phyloP scores from a whole-genome alignment of 345 rosid genomes.

The Gossypium sturtianum region DNA sequence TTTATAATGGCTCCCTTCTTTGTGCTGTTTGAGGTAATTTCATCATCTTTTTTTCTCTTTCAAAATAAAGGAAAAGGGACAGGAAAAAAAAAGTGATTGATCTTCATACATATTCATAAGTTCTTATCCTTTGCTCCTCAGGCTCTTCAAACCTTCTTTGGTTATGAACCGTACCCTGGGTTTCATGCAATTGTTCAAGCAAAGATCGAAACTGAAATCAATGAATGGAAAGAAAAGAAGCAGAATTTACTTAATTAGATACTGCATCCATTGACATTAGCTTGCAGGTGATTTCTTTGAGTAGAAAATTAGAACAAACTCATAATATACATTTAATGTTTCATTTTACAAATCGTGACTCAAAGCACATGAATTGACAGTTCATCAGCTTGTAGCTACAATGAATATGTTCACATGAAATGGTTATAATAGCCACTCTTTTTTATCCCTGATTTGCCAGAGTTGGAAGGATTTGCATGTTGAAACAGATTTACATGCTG shows the following conservation, averaged over 20 bases:
- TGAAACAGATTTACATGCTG: not conserved
- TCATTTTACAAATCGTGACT: not conserved
- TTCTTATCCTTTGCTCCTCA: slow-evolving; percentile 18
- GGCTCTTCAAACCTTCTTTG: slow-evolving; percentile 43
- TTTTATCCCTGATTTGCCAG: not conserved
- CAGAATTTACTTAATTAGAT: slow-evolving; percentile 30
- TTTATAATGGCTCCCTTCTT: slow-evolving; percentile 63
- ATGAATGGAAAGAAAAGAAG: slow-evolving; percentile 43
- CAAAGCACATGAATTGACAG: not conserved
- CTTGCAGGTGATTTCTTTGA: slow-evolving; percentile 4
- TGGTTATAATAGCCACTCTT: not conserved
- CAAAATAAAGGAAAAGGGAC: not conserved
- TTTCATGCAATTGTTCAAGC: slow-evolving; percentile 39
- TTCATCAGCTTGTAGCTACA: not conserved
- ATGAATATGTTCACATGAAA: not conserved
- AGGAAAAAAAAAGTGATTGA: not conserved
- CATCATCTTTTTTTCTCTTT: not conserved
- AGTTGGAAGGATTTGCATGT: not conserved
- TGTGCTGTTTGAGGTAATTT: slow-evolving; percentile 54
- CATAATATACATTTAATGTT: not conserved
- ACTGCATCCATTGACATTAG: not conserved
- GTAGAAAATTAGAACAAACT: not conserved
- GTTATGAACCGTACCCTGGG: slow-evolving; percentile 56
- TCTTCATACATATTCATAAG: not conserved
- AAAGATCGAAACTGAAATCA: slow-evolving; percentile 35